Evolutionary conservation across 306 rosid species (phyloP), one percentile per base, ranked within the genome.

Genomic region (Glycine tomentella): DNA sequence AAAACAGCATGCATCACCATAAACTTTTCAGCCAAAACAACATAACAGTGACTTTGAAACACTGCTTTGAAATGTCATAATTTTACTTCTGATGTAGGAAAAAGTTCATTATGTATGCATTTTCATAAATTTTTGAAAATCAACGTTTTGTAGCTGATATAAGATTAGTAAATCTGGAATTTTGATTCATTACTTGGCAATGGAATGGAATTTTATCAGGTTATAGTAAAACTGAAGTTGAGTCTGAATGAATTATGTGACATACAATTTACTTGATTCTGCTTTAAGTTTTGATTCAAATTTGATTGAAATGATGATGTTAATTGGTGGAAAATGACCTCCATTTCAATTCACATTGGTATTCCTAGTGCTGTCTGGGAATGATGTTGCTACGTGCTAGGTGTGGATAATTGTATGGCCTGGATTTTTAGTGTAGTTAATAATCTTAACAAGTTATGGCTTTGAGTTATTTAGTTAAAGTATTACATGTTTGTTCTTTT

Each of bases 81-180:
- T 57, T 5, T 57, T 68, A 42, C 64, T 78, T 68, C 2, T 45
- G 36, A 12, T n/a, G 31, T 25, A 42, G 11, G 75, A n/a, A 64
- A 67, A 69, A 31, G 31, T 79, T 69, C 61, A 46, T 9, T 57
- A 69, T 67, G 51, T 57, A 58, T 1, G 71, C 48, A 10, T 16
- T 46, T 69, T 70, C 72, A 11, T 16, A 33, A 46, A 15, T 5
- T 5, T 73, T 55, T 1, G 7, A 38, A 79, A 56, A 9, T 56
- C 14, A 44, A 58, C 16, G 51, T 79, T 66, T 8, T 56, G 52
- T 69, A 53, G 59, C 58, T 68, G 69, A 14, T 49, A 71, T 61
- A 67, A 36, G 48, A 58, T 4, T 58, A 59, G 14, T n/a, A 57
- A 12, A 8, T 34, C 3, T 45, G 77, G 42, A 36, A 8, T 70